Conservation (phyloP, 495 filamentous ascomycete genomes). For the Xylaria palmicola region DNA sequence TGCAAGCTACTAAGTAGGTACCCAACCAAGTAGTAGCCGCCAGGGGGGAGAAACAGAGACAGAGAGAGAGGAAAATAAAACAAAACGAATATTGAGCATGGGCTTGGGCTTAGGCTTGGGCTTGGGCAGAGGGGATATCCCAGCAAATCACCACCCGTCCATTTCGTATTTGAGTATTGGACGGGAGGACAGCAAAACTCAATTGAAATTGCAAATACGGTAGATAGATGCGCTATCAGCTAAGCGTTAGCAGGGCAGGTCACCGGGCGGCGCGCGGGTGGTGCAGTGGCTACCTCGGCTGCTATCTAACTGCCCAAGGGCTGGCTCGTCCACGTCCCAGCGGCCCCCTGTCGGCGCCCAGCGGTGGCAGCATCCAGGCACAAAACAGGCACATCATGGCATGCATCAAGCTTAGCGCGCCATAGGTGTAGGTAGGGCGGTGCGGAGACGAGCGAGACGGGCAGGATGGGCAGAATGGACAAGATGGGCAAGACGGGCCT, state of each 20-base stretch:
- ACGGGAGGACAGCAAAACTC: neutral
- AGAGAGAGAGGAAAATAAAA: no score
- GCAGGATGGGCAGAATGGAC: no score
- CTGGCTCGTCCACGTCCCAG: neutral
- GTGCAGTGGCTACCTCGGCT: neutral
- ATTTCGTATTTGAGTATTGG: conserved; percentile 18
- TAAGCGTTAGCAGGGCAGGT: neutral
- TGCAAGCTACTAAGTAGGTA: no score
- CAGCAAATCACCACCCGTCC: neutral
- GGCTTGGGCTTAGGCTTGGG: no score
- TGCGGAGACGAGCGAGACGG: conserved; percentile 8
- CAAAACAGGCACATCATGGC: neutral
- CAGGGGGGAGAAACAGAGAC: no score
- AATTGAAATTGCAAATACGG: conserved; percentile 17
- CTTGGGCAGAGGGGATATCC: conserved; percentile 7
- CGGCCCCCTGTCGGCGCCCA: conserved; percentile 1
- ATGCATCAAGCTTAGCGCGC: neutral
- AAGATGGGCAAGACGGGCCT: conserved; percentile 10
- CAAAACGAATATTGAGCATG: neutral
- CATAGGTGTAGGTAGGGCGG: conserved; percentile 12
- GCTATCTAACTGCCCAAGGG: neutral
- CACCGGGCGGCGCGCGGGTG: neutral
- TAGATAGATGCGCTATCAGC: neutral
- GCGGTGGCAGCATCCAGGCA: conserved; percentile 7
- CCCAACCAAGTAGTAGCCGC: no score